Evolutionary conservation across 2,329 filamentous ascomycete species (phyloP), one percentile per base, ranked within the genome.

Genomic region (Apiospora koreana): DNA sequence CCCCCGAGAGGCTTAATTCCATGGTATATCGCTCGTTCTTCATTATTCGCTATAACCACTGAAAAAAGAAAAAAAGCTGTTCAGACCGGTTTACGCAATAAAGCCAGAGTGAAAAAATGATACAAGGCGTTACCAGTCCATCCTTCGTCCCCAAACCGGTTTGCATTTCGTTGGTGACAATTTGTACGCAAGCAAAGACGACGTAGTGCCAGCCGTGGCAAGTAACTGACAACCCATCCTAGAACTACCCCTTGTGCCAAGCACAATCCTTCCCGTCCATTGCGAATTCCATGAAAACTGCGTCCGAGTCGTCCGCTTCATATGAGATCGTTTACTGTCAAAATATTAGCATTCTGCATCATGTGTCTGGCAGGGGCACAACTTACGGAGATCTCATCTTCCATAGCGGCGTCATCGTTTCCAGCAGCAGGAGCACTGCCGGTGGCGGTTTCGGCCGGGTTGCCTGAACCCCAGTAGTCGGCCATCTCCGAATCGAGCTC

Each of bases 401-500:
- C 89, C 89, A 92, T 92, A n/a, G 86, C 79, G 48, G 87, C 88
- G 76, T 91, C 89, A 65, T 85, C 88, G 69, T 80, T 83, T 69
- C 79, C 74, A 68, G 81, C 85, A 71, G 83, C 84, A 72, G 84
- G 84, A 50, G 85, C 83, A 69, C 84, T 84, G 71, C 86, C 82
- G 50, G 82, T 83, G 71, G 83, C 79, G 68, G 82, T 84, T 74
- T 85, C 85, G 68, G 81, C 84, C 74, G 83, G 79, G 43, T 77
- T 76, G 71, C 82, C 80, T 38, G 81, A 77, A 68, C 87, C 90
- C 80, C 97, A 98, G 85, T 99, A 99, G 82, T 98, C 96, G 25
- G 90, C 91, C 96, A 99, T 99, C 82, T 99, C 96, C 5, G 94
- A 94, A 81, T 99, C 96, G 35, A 99, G 90, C 84, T 99, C 95